A percentile compares a stretch with the other conserved stretches of the same genome.
Conservation (phyloP, 2,329 filamentous ascomycete genomes). For the Colletotrichum filicis region DNA sequence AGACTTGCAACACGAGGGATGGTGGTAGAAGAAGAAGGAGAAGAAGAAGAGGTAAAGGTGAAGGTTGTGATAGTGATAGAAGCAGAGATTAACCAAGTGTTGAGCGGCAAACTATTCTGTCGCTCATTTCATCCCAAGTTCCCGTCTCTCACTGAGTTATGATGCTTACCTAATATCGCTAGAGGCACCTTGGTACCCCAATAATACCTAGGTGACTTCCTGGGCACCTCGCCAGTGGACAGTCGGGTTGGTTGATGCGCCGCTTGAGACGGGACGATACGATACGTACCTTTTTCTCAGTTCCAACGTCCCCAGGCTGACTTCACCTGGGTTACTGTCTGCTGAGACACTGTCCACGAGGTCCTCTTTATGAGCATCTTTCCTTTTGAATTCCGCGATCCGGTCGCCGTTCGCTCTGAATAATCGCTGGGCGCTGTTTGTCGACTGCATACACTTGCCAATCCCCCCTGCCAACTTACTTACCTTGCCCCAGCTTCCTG, state of each 20-base stretch:
- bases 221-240: background rate
- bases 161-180: no score
- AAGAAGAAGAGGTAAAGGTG: no score
- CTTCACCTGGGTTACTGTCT: background rate
- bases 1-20: no score
- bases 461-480: slow-evolving; percentile 8
- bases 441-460: slow-evolving; percentile 18
- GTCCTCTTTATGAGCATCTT: slow-evolving; percentile 1
- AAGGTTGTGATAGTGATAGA: no score
- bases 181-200: background rate
- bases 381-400: background rate
- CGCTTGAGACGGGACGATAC: background rate
- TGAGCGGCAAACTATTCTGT: no score
- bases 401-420: background rate
- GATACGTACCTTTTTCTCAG: slow-evolving; percentile 18
- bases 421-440: background rate
- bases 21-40: no score
- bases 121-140: no score
- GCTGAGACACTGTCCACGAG: slow-evolving; percentile 24
- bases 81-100: no score
- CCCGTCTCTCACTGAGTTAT: no score
- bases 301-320: slow-evolving; percentile 1
- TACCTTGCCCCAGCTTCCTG: slow-evolving; percentile 23
- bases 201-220: no score
- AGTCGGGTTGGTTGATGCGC: background rate